Conservation (phyloP, 495 filamentous ascomycete species). For the Viridothelium virens region DNA sequence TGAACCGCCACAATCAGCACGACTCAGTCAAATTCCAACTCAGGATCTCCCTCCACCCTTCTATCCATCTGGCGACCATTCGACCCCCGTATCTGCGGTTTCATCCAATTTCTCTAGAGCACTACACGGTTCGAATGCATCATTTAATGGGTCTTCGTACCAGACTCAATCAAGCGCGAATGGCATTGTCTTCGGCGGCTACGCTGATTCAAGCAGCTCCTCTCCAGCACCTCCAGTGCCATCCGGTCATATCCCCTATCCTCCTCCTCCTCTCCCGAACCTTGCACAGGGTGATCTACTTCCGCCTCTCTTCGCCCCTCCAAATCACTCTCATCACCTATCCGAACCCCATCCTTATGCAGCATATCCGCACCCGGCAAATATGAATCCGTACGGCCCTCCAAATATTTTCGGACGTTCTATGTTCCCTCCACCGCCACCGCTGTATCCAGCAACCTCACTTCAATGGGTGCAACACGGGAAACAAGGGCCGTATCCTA, state of each 20-base stretch:
- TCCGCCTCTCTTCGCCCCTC: slow-evolving; percentile 19
- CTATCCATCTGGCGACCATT: slow-evolving; percentile 24
- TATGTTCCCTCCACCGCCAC: neutral
- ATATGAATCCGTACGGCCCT: neutral
- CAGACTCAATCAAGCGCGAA: slow-evolving; percentile 27
- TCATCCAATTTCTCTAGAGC: slow-evolving; percentile 15
- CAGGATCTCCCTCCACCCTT: slow-evolving; percentile 29
- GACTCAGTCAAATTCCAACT: neutral
- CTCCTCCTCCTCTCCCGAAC: slow-evolving; percentile 17
- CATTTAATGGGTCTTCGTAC: slow-evolving; percentile 19
- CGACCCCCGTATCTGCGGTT: slow-evolving; percentile 21
- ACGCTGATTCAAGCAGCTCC: slow-evolving; percentile 28
- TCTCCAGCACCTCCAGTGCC: slow-evolving; percentile 29
- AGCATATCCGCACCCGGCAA: slow-evolving; percentile 8
- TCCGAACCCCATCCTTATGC: slow-evolving; percentile 25
- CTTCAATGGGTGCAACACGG: neutral
- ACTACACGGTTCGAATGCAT: slow-evolving; percentile 5
- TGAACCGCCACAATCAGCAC: neutral
- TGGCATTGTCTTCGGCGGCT: slow-evolving; percentile 32
- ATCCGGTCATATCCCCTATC: neutral
- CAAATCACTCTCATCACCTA: slow-evolving; percentile 28
- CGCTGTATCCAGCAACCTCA: neutral
- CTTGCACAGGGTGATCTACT: neutral
- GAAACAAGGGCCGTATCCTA: neutral
- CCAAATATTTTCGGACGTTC: neutral